These are phyloP conservation scores for Dipodascopsis uninucleata DNA, from an alignment of 805 yeast genomes.

Conservation along the genomic window DNA sequence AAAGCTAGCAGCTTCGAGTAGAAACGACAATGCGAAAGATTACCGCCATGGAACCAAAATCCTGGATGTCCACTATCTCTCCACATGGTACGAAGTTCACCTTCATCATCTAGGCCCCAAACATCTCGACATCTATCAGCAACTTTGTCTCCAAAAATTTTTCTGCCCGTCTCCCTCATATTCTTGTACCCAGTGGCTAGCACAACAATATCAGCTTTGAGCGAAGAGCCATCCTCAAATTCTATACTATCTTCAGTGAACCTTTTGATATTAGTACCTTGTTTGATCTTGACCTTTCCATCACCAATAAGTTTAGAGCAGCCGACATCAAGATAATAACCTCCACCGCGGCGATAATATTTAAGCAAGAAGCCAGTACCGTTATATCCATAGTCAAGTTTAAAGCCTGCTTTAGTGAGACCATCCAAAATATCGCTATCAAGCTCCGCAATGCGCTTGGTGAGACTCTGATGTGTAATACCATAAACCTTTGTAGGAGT, in stretches of 20 bases:
- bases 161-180: slow-evolving; percentile 43
- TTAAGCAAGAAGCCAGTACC: slow-evolving; percentile 43
- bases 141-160: slow-evolving; percentile 40
- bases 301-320: slow-evolving; percentile 42
- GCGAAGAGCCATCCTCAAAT: slow-evolving; percentile 40
- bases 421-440: slow-evolving; percentile 37
- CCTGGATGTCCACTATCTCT: slow-evolving; percentile 42
- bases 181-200: slow-evolving; percentile 46
- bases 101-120: slow-evolving; percentile 45
- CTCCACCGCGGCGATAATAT: slow-evolving; percentile 44
- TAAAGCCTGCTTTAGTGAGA: slow-evolving; percentile 38
- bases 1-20: slow-evolving; percentile 42
- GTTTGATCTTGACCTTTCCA: slow-evolving; percentile 39
- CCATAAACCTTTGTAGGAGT: slow-evolving; percentile 38
- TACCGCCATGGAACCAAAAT: slow-evolving; percentile 46
- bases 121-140: slow-evolving; percentile 38
- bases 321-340: slow-evolving; percentile 47
- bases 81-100: slow-evolving; percentile 41
- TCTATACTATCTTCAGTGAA: slow-evolving; percentile 40
- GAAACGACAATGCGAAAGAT: slow-evolving; percentile 41
- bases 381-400: slow-evolving; percentile 43
- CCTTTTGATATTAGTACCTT: slow-evolving; percentile 36
- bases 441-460: slow-evolving; percentile 36
- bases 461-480: slow-evolving; percentile 38
- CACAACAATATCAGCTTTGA: slow-evolving; percentile 41